Percentiles rank a stretch among this genome's conserved stretches.
Evolutionary conservation across 129 eudicot genomes (phyloP).

Genomic region (Daucus carota): DNA sequence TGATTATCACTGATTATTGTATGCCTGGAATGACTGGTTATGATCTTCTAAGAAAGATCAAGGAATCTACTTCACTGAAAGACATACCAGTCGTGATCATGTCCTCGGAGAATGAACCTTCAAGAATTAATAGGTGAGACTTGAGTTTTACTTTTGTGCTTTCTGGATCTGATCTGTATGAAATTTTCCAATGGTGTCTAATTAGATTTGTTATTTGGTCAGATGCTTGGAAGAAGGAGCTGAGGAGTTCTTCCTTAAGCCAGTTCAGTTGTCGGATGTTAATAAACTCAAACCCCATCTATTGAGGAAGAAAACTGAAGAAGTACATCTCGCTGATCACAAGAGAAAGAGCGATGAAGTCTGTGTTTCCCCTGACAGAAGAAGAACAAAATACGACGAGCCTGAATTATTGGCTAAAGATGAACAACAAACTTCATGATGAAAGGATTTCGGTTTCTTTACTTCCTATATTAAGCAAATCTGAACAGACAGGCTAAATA

Average conservation of each 20-base stretch:
- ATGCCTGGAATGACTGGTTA: slow-evolving; percentile 84
- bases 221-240: slow-evolving; percentile 89
- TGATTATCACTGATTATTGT: slow-evolving; percentile 71
- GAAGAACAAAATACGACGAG: slow-evolving; percentile 26
- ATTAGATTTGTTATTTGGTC: background rate
- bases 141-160: slow-evolving; percentile 5
- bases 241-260: slow-evolving; percentile 69
- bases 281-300: slow-evolving; percentile 60
- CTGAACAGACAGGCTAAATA: background rate
- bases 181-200: background rate
- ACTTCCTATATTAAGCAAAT: background rate
- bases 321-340: slow-evolving; percentile 14
- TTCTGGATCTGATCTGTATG: background rate
- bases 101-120: slow-evolving; percentile 79
- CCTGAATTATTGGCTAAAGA: slow-evolving; percentile 9
- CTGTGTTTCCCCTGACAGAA: slow-evolving; percentile 36
- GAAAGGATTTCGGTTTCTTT: background rate
- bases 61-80: slow-evolving; percentile 60
- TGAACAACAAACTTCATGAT: slow-evolving; percentile 1
- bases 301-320: slow-evolving; percentile 24
- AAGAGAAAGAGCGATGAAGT: slow-evolving; percentile 49
- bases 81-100: slow-evolving; percentile 89
- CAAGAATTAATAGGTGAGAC: slow-evolving; percentile 55
- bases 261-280: slow-evolving; percentile 61
- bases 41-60: slow-evolving; percentile 59